Conservation (phyloP, 768 basidiomycete species). For the Suillus occidentalis region DNA sequence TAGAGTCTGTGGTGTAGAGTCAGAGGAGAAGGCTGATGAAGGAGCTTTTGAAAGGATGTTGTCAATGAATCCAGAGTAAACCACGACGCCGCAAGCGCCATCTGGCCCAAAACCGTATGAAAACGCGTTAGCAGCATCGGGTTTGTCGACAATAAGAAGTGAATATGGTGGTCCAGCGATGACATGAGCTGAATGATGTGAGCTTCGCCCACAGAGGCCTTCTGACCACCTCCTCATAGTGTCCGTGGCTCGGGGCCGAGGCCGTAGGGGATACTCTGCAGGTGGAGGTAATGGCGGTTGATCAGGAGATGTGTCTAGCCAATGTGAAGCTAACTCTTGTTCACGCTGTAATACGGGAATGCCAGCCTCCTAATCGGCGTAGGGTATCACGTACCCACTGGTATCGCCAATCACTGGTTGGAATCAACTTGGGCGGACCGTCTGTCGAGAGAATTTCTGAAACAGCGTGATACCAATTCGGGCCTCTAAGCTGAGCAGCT, state of each 20-base stretch:
- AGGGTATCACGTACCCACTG: constrained; percentile 83
- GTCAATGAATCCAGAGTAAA: constrained; percentile 92
- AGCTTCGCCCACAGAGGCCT: constrained; percentile 44
- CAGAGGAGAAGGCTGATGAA: constrained; percentile 23
- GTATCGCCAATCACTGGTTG: constrained; percentile 85
- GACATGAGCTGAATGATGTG: constrained; percentile 48
- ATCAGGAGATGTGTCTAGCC: constrained; percentile 52
- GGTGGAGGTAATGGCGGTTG: constrained; percentile 75
- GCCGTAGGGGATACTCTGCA: constrained; percentile 75
- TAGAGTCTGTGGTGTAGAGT: constrained; percentile 12
- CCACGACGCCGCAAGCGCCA: constrained; percentile 89
- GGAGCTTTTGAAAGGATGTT: constrained; percentile 62
- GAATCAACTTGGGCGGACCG: constrained; percentile 62
- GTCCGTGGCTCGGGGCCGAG: constrained; percentile 78
- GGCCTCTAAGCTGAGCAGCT: constrained; percentile 74
- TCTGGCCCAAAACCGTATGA: constrained; percentile 94
- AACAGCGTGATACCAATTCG: constrained; percentile 86
- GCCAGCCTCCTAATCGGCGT: constrained; percentile 69
- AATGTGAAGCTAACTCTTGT: constrained; percentile 51
- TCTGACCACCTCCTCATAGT: constrained; percentile 60
- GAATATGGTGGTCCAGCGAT: constrained; percentile 87
- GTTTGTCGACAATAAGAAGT: constrained; percentile 83
- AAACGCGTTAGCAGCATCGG: constrained; percentile 86
- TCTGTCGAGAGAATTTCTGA: constrained; percentile 72
- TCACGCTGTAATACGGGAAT: constrained; percentile 70